phyloP scores from a whole-genome alignment of 2,329 filamentous ascomycete genomes.

The Clonostachys byssicola region DNA sequence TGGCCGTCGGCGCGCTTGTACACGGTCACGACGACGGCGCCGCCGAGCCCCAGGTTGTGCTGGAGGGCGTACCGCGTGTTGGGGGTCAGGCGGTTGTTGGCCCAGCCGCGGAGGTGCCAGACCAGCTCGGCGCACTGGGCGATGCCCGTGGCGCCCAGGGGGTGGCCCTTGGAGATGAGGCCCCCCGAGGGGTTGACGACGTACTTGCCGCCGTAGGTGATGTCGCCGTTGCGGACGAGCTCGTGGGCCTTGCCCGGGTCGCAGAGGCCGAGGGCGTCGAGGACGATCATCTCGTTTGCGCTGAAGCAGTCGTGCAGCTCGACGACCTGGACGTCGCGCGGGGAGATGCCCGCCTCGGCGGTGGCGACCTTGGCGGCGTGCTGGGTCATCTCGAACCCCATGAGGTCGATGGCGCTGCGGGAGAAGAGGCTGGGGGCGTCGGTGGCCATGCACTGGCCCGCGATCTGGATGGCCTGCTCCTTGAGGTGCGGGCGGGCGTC shows the following conservation, averaged over 20 bases:
- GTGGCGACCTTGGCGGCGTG: conserved; percentile 67
- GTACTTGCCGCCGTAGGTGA: conserved; percentile 82
- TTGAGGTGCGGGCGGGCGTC: conserved; percentile 79
- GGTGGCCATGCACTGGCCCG: conserved; percentile 83
- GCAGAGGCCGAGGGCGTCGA: conserved; percentile 80
- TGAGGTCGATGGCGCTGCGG: conserved; percentile 75
- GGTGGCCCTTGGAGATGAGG: conserved; percentile 93
- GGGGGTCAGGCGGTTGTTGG: conserved; percentile 75
- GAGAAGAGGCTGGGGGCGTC: conserved; percentile 79
- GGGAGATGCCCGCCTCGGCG: conserved; percentile 65
- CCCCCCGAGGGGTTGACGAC: conserved; percentile 93
- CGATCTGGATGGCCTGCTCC: conserved; percentile 80
- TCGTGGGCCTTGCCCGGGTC: conserved; percentile 85
- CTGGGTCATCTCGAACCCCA: conserved; percentile 83
- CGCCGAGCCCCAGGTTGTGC: conserved; percentile 90
- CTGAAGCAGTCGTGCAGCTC: conserved; percentile 98
- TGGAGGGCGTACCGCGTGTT: conserved; percentile 73
- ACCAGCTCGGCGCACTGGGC: conserved; percentile 93
- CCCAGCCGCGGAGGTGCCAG: conserved; percentile 95
- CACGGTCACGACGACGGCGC: conserved; percentile 85
- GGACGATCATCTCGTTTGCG: conserved; percentile 86
- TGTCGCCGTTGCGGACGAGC: conserved; percentile 80
- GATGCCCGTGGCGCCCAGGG: conserved; percentile 88
- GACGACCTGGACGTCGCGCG: conserved; percentile 73
- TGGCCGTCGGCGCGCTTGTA: conserved; percentile 81